phyloP scores from a whole-genome alignment of 139 green algal genomes.

The Picocystis salinarum region DNA sequence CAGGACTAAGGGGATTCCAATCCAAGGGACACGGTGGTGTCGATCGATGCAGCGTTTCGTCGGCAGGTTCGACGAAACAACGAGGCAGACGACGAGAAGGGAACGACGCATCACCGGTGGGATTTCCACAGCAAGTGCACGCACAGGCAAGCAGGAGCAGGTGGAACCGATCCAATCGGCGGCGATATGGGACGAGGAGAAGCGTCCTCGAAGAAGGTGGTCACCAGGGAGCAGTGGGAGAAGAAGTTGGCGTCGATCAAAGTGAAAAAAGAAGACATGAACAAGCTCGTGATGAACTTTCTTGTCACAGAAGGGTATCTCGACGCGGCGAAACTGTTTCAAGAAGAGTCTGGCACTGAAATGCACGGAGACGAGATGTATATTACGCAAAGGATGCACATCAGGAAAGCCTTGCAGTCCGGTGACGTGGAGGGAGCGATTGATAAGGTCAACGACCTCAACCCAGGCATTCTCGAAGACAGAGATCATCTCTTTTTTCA shows the following conservation, averaged over 20 bases:
- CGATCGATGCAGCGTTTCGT: no score
- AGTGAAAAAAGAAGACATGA: constrained; percentile 76
- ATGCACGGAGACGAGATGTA: constrained; percentile 42
- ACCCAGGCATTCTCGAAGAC: constrained; percentile 78
- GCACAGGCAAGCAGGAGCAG: no score
- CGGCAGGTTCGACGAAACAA: no score
- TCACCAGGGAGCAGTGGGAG: constrained; percentile 50
- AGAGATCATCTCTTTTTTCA: constrained; percentile 71
- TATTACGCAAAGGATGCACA: constrained; percentile 76
- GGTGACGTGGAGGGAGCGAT: constrained; percentile 64
- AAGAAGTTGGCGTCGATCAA: constrained; percentile 34
- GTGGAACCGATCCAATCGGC: no score
- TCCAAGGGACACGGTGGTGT: no score
- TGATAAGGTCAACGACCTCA: constrained; percentile 72
- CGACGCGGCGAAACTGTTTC: constrained; percentile 69
- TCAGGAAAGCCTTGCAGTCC: constrained; percentile 59
- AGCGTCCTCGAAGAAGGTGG: constrained; percentile 9
- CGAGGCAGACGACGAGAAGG: no score
- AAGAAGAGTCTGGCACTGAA: constrained; percentile 54
- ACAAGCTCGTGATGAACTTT: constrained; percentile 89
- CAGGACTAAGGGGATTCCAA: no score
- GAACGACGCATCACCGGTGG: no score
- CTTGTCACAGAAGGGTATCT: constrained; percentile 93
- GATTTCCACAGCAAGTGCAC: no score
- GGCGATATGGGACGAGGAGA: no score